Conservation (phyloP, 1,284 basidiomycete genomes). For the Marasmius sp. region DNA sequence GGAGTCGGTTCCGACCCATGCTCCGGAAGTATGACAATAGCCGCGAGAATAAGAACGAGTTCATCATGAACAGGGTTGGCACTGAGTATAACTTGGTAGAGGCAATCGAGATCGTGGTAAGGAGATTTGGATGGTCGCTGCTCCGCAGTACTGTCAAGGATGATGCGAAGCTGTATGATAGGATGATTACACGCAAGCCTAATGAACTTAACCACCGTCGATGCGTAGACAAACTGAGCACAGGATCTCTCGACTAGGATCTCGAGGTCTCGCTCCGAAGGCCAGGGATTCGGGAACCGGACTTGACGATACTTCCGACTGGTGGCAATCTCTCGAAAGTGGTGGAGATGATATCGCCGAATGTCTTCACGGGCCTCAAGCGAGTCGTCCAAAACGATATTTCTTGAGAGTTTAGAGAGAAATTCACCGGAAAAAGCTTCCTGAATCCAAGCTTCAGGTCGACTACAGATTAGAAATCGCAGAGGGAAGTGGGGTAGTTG, state of each 20-base stretch:
- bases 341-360: background rate
- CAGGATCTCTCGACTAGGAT: conserved; percentile 19
- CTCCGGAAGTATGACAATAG: background rate
- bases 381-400: background rate
- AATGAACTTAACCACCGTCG: conserved; percentile 25
- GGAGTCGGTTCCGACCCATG: background rate
- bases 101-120: conserved; percentile 8
- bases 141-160: conserved; percentile 10
- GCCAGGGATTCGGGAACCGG: conserved; percentile 15
- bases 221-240: conserved; percentile 25
- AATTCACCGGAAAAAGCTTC: conserved; percentile 11
- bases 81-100: too few relatives aligned
- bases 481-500: conserved; percentile 13
- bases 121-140: background rate
- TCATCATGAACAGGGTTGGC: conserved; percentile 6
- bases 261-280: conserved; percentile 14
- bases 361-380: background rate
- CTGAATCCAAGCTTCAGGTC: conserved; percentile 24
- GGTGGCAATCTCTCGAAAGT: background rate
- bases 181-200: conserved; percentile 20
- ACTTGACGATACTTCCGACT: too few relatives aligned
- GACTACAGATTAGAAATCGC: conserved; percentile 24
- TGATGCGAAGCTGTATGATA: conserved; percentile 20
- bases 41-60: background rate
- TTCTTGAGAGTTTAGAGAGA: background rate